These are phyloP conservation scores for Nitzschia sp. DNA, from an alignment of 108 stramenopile genomes.

Conservation along the genomic window DNA sequence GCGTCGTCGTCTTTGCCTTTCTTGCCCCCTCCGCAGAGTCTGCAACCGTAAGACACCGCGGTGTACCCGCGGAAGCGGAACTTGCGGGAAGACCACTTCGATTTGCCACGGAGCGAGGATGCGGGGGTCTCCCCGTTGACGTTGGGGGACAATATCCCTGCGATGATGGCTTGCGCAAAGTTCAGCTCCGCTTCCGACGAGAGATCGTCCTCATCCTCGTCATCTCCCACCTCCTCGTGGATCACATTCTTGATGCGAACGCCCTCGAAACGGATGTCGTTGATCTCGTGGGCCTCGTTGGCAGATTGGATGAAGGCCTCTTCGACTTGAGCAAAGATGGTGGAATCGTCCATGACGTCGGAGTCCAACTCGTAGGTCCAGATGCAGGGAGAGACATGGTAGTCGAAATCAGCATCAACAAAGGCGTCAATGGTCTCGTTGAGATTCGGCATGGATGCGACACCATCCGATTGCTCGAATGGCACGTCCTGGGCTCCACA, in stretches of 20 bases:
- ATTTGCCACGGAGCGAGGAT: background rate
- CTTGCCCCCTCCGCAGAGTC: too few relatives aligned
- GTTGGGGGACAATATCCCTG: background rate
- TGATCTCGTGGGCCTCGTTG: background rate
- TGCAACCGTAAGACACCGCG: background rate
- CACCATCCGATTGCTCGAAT: background rate
- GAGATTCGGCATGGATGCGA: background rate
- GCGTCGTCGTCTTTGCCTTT: background rate
- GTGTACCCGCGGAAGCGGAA: background rate
- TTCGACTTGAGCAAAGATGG: background rate
- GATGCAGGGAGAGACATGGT: background rate
- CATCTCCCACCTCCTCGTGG: background rate
- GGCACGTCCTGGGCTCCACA: background rate
- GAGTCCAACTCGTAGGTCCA: background rate
- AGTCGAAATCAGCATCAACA: too few relatives aligned
- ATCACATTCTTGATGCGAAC: background rate
- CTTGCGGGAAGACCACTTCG: background rate
- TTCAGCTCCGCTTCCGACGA: background rate
- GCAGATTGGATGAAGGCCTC: background rate
- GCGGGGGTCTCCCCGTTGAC: background rate
- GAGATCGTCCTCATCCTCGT: conserved; percentile 1
- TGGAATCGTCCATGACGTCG: background rate
- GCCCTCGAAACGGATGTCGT: background rate
- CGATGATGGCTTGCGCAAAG: background rate
- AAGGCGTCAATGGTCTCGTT: too few relatives aligned